phyloP scores from a whole-genome alignment of 176 grass and related monocot species.

The Juncus effusus region DNA sequence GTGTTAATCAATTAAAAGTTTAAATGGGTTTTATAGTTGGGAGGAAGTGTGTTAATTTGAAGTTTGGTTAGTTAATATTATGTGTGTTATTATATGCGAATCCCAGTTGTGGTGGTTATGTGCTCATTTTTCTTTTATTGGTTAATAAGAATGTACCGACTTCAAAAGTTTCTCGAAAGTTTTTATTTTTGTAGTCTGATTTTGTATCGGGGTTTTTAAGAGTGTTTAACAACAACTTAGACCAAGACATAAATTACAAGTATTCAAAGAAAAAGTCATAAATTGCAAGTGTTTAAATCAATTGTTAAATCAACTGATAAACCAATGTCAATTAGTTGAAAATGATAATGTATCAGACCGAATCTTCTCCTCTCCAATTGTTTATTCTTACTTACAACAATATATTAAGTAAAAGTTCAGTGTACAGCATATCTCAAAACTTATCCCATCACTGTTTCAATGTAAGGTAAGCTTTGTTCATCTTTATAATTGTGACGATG shows the following conservation, averaged over 20 bases:
- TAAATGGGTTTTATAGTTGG: conserved; percentile 9
- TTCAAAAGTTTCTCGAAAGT: neutral
- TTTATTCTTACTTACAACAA: no score
- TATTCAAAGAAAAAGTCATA: no score
- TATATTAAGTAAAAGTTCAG: no score
- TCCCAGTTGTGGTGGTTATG: conserved; percentile 10
- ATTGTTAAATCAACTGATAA: no score
- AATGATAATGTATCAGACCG: no score
- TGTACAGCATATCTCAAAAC: no score
- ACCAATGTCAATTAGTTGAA: no score
- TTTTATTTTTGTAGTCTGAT: neutral
- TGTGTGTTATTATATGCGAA: conserved; percentile 13
- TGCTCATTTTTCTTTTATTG: conserved; percentile 10
- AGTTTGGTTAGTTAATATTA: neutral
- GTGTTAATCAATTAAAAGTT: conserved; percentile 21
- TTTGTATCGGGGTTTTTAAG: neutral
- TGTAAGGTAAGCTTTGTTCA: no score
- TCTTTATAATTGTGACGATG: no score
- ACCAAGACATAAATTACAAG: neutral
- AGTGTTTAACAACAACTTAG: neutral
- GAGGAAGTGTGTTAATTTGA: conserved; percentile 1
- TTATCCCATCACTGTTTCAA: no score
- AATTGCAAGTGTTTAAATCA: no score
- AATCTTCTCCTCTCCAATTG: no score
- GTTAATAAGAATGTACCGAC: conserved; percentile 18